A percentile compares a stretch with the other conserved stretches of the same genome.
phyloP scores from a whole-genome alignment of 163 green algal genomes.

The Chlamydomonas reinhardtii region DNA sequence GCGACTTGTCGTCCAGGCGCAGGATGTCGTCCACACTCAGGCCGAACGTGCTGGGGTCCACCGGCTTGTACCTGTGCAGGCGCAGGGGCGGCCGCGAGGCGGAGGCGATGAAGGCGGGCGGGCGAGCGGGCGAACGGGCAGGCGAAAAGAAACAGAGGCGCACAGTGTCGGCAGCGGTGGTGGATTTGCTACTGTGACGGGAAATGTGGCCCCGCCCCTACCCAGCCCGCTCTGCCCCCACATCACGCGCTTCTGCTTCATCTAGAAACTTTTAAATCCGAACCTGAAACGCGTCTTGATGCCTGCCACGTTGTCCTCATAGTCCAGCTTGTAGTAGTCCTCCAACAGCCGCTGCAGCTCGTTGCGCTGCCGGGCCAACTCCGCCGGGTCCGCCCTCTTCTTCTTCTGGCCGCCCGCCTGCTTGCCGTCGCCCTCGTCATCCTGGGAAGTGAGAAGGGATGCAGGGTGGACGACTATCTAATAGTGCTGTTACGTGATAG shows the following conservation, averaged over 20 bases:
- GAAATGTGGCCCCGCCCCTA: too few relatives aligned
- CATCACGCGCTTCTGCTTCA: not conserved
- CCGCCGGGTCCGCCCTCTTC: not conserved
- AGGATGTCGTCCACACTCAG: slow-evolving; percentile 90
- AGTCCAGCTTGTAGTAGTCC: slow-evolving; percentile 96
- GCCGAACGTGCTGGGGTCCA: slow-evolving; percentile 82
- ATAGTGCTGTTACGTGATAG: too few relatives aligned
- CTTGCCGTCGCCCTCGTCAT: not conserved
- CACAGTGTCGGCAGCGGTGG: too few relatives aligned
- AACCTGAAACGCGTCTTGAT: slow-evolving; percentile 88
- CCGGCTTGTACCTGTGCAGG: slow-evolving; percentile 47
- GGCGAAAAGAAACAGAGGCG: too few relatives aligned
- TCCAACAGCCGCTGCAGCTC: slow-evolving; percentile 85
- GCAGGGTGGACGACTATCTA: too few relatives aligned
- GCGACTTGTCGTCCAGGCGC: slow-evolving; percentile 66
- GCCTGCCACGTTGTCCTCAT: slow-evolving; percentile 91
- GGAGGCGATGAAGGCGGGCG: not conserved
- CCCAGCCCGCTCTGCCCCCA: too few relatives aligned
- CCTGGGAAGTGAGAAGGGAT: not conserved
- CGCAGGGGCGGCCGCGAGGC: not conserved
- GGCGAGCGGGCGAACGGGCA: not conserved
- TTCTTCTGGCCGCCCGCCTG: not conserved
- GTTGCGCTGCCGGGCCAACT: slow-evolving; percentile 35
- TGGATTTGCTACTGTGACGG: too few relatives aligned
- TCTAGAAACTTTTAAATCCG: slow-evolving; percentile 42